A percentile compares a stretch with the other conserved stretches of the same genome.
Conservation (phyloP, 257 asterid genomes). For the Salvia splendens region DNA sequence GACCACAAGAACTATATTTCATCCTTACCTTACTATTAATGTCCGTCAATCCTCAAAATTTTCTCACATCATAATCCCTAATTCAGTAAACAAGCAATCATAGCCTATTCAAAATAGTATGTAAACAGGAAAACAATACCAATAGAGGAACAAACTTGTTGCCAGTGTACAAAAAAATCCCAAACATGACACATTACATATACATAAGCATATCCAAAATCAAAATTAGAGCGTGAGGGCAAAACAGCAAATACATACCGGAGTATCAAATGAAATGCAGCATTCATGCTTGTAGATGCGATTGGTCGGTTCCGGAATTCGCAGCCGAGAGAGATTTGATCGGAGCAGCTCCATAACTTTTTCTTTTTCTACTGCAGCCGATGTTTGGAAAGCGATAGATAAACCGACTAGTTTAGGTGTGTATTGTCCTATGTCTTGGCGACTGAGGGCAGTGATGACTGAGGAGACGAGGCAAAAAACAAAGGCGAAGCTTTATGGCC, state of each 20-base stretch:
- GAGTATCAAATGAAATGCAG: constrained; percentile 91
- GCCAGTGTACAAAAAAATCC: not conserved
- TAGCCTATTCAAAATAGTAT: constrained; percentile 1
- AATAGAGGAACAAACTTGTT: not conserved
- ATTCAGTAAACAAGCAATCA: not conserved
- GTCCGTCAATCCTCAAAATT: not conserved
- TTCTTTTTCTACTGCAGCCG: constrained; percentile 19
- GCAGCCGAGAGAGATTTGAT: constrained; percentile 78
- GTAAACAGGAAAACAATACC: constrained; percentile 4
- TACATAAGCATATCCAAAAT: not conserved
- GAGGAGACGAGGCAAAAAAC: constrained; percentile 8
- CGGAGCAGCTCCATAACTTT: constrained; percentile 84
- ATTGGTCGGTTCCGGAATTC: constrained; percentile 96
- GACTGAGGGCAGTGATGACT: constrained; percentile 6
- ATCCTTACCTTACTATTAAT: no score
- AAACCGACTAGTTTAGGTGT: constrained; percentile 11
- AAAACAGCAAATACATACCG: constrained; percentile 53
- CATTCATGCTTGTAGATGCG: constrained; percentile 96
- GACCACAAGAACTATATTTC: no score
- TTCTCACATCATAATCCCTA: constrained; percentile 36
- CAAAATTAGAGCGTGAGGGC: not conserved
- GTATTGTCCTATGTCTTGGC: constrained; percentile 36
- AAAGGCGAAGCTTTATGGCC: constrained; percentile 27
- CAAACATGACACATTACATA: not conserved
- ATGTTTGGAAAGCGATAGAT: constrained; percentile 15